A percentile compares a stretch with the other conserved stretches of the same genome.
Conservation (phyloP, 805 yeast genomes). For the Pichia gijzeniarum region DNA sequence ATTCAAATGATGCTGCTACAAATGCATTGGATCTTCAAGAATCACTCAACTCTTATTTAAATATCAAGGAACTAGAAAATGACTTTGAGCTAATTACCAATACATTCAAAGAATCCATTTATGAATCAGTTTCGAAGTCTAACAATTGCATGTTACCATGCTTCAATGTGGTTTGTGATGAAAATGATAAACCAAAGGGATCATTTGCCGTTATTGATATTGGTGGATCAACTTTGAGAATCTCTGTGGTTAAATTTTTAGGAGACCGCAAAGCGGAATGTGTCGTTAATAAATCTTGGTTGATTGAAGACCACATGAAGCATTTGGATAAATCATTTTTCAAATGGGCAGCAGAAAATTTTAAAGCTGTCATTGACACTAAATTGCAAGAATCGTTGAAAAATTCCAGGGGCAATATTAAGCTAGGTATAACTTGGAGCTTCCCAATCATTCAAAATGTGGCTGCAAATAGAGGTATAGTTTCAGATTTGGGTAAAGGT, state of each 20-base stretch:
- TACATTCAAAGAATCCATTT: constrained; percentile 4
- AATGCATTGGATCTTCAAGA: background rate
- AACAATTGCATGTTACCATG: constrained; percentile 10
- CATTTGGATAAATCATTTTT: constrained; percentile 7
- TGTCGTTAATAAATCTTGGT: constrained; percentile 8
- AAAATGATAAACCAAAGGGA: constrained; percentile 8
- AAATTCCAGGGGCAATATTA: constrained; percentile 24
- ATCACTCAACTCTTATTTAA: background rate
- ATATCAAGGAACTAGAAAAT: background rate
- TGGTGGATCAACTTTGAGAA: constrained; percentile 50
- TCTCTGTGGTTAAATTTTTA: constrained; percentile 22
- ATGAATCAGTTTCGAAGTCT: constrained; percentile 4
- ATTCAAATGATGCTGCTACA: background rate
- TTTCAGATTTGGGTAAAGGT: constrained; percentile 57
- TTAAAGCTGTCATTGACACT: constrained; percentile 1
- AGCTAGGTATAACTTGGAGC: constrained; percentile 49
- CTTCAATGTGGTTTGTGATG: constrained; percentile 3
- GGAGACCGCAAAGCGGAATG: constrained; percentile 14
- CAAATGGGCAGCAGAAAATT: constrained; percentile 1
- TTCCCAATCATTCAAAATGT: constrained; percentile 42
- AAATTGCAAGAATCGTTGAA: background rate
- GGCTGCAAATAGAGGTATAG: constrained; percentile 36
- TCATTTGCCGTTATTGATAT: constrained; percentile 40
- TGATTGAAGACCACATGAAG: constrained; percentile 8
- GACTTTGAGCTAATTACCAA: constrained; percentile 3